These are phyloP conservation scores for Puya raimondii DNA, from an alignment of 176 grass and related monocot genomes.

Conservation along the genomic window DNA sequence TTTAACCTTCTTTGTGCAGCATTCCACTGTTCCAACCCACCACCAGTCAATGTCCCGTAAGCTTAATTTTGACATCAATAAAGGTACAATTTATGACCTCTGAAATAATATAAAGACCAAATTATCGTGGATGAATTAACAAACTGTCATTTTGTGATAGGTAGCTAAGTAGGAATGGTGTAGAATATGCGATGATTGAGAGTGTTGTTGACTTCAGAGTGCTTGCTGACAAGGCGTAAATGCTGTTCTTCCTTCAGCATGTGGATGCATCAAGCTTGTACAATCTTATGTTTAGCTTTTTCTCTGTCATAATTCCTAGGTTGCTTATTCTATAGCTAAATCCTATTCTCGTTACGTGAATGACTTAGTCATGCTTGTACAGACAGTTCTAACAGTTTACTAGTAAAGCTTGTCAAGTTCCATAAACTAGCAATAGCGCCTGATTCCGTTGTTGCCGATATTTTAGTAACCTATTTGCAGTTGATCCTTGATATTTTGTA, in stretches of 20 bases:
- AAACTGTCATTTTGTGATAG: slow-evolving; percentile 13
- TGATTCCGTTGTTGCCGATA: background rate
- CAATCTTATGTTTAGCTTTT: background rate
- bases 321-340: background rate
- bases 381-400: background rate
- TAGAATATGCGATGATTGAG: background rate
- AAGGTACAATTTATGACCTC: slow-evolving; percentile 13
- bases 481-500: background rate
- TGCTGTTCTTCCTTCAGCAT: background rate
- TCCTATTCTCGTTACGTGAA: background rate
- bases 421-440: background rate
- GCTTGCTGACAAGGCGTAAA: background rate
- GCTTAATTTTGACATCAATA: slow-evolving; percentile 41
- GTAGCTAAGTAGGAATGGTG: slow-evolving; percentile 6
- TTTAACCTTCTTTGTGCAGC: slow-evolving; percentile 9
- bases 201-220: background rate
- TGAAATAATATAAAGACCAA: background rate
- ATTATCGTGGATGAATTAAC: slow-evolving; percentile 12
- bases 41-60: slow-evolving; percentile 26
- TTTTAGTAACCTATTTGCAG: background rate
- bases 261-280: background rate
- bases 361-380: background rate
- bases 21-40: slow-evolving; percentile 13
- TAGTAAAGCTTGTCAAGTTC: background rate
- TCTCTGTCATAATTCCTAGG: background rate